phyloP scores from a whole-genome alignment of 345 rosid species.

The Alliaria petiolata region DNA sequence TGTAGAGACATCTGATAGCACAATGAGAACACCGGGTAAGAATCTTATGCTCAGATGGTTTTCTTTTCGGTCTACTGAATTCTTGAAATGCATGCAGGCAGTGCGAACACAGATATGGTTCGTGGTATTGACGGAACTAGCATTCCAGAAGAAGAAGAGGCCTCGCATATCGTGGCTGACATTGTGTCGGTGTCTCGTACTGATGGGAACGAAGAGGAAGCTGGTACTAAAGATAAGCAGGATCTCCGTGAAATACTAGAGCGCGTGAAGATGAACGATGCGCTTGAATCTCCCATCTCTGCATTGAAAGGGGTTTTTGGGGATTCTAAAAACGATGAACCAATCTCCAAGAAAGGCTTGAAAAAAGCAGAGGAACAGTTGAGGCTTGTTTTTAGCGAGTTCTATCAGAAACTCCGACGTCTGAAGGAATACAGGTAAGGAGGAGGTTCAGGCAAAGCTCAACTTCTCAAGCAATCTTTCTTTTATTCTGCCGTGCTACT shows the following conservation, averaged over 20 bases:
- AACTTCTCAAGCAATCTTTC: background rate
- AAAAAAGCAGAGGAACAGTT: constrained; percentile 52
- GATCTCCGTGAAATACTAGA: constrained; percentile 53
- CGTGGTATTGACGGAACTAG: constrained; percentile 15
- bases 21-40: constrained; percentile 25
- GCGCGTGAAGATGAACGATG: constrained; percentile 55
- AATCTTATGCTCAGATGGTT: background rate
- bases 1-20: background rate
- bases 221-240: constrained; percentile 18
- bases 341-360: constrained; percentile 49
- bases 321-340: constrained; percentile 50
- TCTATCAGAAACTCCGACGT: constrained; percentile 68
- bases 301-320: constrained; percentile 56
- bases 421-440: constrained; percentile 59
- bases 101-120: constrained; percentile 21
- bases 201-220: constrained; percentile 13
- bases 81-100: constrained; percentile 33
- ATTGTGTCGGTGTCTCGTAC: constrained; percentile 13
- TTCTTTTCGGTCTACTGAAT: background rate
- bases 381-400: constrained; percentile 48
- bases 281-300: constrained; percentile 53
- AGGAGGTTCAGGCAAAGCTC: background rate
- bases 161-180: constrained; percentile 12
- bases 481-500: background rate
- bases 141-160: constrained; percentile 36